Evolutionary conservation across 2,329 filamentous ascomycete species (phyloP).

Genomic region (Fusarium coffeatum): DNA sequence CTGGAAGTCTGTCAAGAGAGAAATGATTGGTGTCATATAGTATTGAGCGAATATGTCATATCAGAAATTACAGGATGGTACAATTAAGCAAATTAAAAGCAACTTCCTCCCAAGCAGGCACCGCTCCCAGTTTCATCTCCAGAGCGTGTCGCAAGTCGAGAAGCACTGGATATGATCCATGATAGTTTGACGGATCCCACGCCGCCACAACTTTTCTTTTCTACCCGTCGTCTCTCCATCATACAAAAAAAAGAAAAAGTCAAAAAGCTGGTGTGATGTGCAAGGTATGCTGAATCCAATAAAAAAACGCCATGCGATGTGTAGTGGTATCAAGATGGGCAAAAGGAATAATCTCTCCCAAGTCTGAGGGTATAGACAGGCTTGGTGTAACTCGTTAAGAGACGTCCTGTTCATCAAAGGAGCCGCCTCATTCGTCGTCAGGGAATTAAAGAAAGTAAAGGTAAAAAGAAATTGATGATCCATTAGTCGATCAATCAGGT

Average conservation of each 20-base stretch:
- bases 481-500: conserved; percentile 16
- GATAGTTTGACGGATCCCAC: conserved; percentile 12
- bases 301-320: conserved; percentile 47
- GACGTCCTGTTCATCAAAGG: conserved; percentile 42
- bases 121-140: conserved; percentile 19
- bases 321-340: conserved; percentile 47
- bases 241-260: conserved; percentile 16
- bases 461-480: conserved; percentile 21
- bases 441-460: conserved; percentile 39
- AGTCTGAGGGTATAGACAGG: conserved; percentile 37
- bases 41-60: conserved; percentile 17
- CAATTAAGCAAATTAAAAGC: conserved; percentile 29
- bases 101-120: conserved; percentile 17
- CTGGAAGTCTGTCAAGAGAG: not conserved
- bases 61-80: conserved; percentile 32
- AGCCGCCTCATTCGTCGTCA: conserved; percentile 44
- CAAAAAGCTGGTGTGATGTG: conserved; percentile 15
- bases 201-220: conserved; percentile 33
- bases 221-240: conserved; percentile 18
- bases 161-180: conserved; percentile 7
- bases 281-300: conserved; percentile 18
- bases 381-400: conserved; percentile 41
- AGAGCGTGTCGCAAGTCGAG: conserved; percentile 13
- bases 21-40: conserved; percentile 2
- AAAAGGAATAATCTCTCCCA: conserved; percentile 34